A percentile compares a stretch with the other conserved stretches of the same genome.
phyloP scores from a whole-genome alignment of 164 flowering plant genomes.

The Umbilicus rupestris region DNA sequence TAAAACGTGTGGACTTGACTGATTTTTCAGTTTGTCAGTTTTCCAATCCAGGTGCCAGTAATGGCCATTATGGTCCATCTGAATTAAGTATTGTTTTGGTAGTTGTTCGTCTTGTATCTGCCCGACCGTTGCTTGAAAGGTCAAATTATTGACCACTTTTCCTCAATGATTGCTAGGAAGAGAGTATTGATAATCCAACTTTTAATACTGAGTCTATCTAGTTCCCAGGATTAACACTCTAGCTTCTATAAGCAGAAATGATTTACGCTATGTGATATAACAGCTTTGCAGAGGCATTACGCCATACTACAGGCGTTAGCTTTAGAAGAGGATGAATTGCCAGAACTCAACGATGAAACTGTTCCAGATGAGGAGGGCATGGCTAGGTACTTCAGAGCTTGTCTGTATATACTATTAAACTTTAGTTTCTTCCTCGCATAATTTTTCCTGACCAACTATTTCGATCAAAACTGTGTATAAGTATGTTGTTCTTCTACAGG shows the following conservation, averaged over 20 bases:
- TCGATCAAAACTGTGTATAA: neutral
- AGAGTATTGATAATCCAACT: neutral
- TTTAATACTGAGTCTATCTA: neutral
- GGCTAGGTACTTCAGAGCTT: conserved; percentile 44
- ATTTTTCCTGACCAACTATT: neutral
- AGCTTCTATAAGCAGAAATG: neutral
- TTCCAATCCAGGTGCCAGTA: conserved; percentile 69
- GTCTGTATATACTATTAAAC: neutral
- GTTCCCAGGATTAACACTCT: neutral
- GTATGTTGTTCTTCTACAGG: conserved; percentile 25
- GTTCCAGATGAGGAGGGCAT: conserved; percentile 94
- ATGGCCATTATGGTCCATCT: no score
- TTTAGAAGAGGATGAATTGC: conserved; percentile 87
- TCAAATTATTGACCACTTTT: neutral
- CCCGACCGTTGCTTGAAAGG: neutral
- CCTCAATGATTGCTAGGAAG: neutral
- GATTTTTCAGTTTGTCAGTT: conserved; percentile 91
- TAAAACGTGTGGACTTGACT: conserved; percentile 73
- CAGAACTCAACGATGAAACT: conserved; percentile 79
- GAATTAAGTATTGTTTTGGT: neutral
- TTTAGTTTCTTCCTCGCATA: neutral
- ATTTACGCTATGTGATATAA: conserved; percentile 19
- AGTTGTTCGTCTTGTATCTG: neutral
- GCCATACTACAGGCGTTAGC: conserved; percentile 86
- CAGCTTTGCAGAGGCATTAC: conserved; percentile 93